phyloP scores from a whole-genome alignment of 768 basidiomycete genomes.

The Psilocybe subaeruginosa region DNA sequence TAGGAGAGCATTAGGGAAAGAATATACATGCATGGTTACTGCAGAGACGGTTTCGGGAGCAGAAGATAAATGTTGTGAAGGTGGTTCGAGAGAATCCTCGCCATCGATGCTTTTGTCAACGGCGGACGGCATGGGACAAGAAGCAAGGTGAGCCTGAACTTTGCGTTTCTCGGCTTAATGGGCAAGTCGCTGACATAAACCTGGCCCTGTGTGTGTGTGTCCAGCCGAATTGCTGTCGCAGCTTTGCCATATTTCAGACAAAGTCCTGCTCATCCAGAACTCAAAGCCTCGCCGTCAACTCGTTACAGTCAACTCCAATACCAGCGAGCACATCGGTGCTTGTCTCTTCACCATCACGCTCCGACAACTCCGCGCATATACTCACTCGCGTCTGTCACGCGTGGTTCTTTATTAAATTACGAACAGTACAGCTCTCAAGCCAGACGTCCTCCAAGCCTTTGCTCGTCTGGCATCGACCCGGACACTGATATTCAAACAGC shows the following conservation, averaged over 20 bases:
- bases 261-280: constrained; percentile 14
- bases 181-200: constrained; percentile 22
- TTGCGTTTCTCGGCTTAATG: constrained; percentile 21
- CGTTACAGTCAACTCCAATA: constrained; percentile 7
- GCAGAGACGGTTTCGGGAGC: constrained; percentile 43
- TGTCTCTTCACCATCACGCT: constrained; percentile 15
- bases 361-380: constrained; percentile 25
- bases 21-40: constrained; percentile 73
- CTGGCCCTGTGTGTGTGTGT: constrained; percentile 14
- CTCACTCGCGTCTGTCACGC: constrained; percentile 26
- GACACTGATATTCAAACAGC: constrained; percentile 27
- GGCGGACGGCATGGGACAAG: constrained; percentile 35
- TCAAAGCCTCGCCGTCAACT: constrained; percentile 9
- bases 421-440: constrained; percentile 26
- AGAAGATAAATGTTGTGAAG: constrained; percentile 31
- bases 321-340: constrained; percentile 13
- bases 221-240: constrained; percentile 19
- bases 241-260: constrained; percentile 13
- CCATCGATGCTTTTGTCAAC: constrained; percentile 34
- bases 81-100: constrained; percentile 37
- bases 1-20: constrained; percentile 53
- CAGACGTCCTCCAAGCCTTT: constrained; percentile 32
- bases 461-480: constrained; percentile 25
- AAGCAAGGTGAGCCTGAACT: constrained; percentile 17
- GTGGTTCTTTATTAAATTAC: constrained; percentile 5